Evolutionary conservation across 2,329 filamentous ascomycete species (phyloP).

Genomic region (Parascedosporium putredinis): DNA sequence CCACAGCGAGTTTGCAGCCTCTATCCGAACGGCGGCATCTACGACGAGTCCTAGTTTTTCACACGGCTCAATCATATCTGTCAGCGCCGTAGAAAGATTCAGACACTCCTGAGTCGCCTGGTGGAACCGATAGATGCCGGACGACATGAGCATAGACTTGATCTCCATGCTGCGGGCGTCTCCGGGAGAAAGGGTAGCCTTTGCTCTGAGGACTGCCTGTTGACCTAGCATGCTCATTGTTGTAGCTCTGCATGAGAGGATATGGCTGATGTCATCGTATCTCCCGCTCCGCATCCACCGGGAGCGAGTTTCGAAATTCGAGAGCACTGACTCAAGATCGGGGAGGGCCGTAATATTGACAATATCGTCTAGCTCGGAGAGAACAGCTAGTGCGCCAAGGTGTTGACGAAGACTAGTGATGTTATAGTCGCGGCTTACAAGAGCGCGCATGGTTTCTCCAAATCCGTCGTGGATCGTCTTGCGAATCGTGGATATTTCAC

Average conservation of each 20-base stretch:
- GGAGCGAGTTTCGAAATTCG: constrained; percentile 53
- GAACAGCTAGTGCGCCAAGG: constrained; percentile 54
- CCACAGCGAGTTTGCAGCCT: constrained; percentile 86
- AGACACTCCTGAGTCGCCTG: constrained; percentile 77
- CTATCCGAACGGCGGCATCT: constrained; percentile 66
- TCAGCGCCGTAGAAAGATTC: constrained; percentile 75
- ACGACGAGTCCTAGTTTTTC: constrained; percentile 62
- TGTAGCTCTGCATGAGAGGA: constrained; percentile 75
- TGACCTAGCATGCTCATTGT: constrained; percentile 70
- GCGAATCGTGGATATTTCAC: constrained; percentile 41
- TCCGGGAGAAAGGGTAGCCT: constrained; percentile 48
- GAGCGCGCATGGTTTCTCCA: constrained; percentile 45
- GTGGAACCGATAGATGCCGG: constrained; percentile 67
- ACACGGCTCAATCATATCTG: constrained; percentile 62
- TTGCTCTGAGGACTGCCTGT: constrained; percentile 50
- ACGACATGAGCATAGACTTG: constrained; percentile 64
- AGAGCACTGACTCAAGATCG: constrained; percentile 52
- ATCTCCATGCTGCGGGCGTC: constrained; percentile 64
- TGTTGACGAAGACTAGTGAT: constrained; percentile 42
- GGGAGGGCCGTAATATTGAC: constrained; percentile 48
- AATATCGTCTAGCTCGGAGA: constrained; percentile 76
- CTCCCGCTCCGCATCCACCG: constrained; percentile 75
- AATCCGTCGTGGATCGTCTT: constrained; percentile 54
- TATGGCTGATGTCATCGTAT: constrained; percentile 70
- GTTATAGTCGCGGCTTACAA: constrained; percentile 39